Base-by-base conservation (phyloP, 441 rosid genomes). In the Pelargonium citronellum region DNA sequence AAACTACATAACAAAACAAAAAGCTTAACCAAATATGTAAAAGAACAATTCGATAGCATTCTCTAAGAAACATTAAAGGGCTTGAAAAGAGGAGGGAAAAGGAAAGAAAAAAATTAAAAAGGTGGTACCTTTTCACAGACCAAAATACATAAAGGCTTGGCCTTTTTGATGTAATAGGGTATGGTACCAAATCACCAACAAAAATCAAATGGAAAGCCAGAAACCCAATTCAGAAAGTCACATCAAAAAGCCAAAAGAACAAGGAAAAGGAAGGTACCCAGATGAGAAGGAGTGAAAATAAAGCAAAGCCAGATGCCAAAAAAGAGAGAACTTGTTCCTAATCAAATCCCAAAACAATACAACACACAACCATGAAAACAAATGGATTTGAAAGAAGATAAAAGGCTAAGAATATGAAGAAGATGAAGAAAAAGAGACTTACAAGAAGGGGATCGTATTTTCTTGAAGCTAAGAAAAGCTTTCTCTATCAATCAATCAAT, bases 401-500 rank as follows among this genome's bases (percentile, higher is more conserved):
- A 24, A 24, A 24, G 3, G 30, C 30, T 2, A 24, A 24, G 30
- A 24, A 24, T 24, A 24, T 24, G 68, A 74, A 47, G 68, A 81
- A 60, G 60, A 51, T 41, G 19, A 76, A 71, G 73, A 77, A 77
- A 77, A 41, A 72, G 83, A 89, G 83, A 79, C 96, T 90, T 92
- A 69, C 85, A 85, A 79, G 85, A 78, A 83, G 83, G 80, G 91
- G 79, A 77, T 87, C 79, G 83, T 65, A 77, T 78, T 76, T 22
- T 75, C 84, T 83, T 80, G 65, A 88, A 87, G 91, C 79, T 67
- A 86, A 83, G 85, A 80, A 77, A 83, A 70, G 71, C 46, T 16
- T 76, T 75, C 65, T 69, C 65, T 76, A 64, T 78, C 22, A 55
- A 15, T 15, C 7, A 53, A 53, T 22, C 24, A 22, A n/a, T n/a